Evolutionary conservation across 2,329 filamentous ascomycete genomes (phyloP), one percentile per base, ranked within the genome.

Genomic region (Coniochaeta sp.): DNA sequence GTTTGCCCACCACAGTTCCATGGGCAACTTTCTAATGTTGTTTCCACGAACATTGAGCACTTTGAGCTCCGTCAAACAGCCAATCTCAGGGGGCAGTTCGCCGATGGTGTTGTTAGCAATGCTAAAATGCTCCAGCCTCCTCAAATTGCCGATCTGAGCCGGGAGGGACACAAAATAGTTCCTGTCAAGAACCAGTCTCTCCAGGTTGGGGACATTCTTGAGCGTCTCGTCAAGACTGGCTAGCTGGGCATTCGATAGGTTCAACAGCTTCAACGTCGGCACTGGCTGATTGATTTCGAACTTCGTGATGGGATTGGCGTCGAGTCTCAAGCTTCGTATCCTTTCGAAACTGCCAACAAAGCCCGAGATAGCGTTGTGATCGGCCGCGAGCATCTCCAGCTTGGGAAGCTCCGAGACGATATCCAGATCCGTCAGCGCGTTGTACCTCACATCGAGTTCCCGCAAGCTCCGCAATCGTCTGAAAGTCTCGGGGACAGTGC

Each of bases 151-250:
- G 62, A 99, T 90, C 63, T 96, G 89, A 59, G 85, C 82, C 0
- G 93, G 95, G 26, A 99, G 78, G 0, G 91, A 93, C 0, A 95
- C 92, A 67, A 99, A 96, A 71, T 97, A 96, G 69, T 99, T 99
- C 71, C 91, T 93, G 75, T 97, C 93, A 59, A 99, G 80, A 19
- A 93, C 88, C 24, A 99, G 81, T 67, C 93, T 92, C 61, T 93
- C 91, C 52, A 99, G 75, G 67, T 92, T 95, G 9, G 89, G 84
- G 76, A 98, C 87, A 70, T 93, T 92, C 65, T 89, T 87, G 70
- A 96, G 98, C 16, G 93, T 84, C 54, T 90, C 88, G 70, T 97
- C 95, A 58, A 99, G 87, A 69, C 92, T 91, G 2, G 93, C 90
- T 50, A 99, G 79, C 73, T 98, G 96, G 6, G 90, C 92, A 59